Percentiles rank a stretch among this genome's conserved stretches.
phyloP scores from a whole-genome alignment of 2,329 filamentous ascomycete species.

The Juglanconis oblonga region DNA sequence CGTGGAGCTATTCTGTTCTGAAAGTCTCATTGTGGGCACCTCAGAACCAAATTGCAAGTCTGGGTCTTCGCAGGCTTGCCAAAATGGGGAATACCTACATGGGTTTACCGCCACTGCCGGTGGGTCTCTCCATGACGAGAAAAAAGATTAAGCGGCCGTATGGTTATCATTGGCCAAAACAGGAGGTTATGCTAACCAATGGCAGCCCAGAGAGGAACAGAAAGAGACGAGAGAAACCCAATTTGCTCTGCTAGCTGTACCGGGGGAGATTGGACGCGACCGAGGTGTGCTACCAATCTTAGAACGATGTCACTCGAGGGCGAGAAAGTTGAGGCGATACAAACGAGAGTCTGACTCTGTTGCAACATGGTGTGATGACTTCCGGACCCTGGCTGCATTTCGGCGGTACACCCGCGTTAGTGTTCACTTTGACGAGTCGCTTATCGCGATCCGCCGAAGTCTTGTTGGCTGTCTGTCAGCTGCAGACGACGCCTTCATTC shows the following conservation, averaged over 20 bases:
- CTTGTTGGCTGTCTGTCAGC: not conserved
- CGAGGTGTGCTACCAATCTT: conserved; percentile 8
- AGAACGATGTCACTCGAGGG: conserved; percentile 7
- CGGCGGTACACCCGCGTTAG: conserved; percentile 17
- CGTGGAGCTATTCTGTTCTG: not conserved
- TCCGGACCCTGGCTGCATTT: conserved; percentile 16
- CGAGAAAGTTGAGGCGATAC: conserved; percentile 7
- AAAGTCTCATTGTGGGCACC: not conserved
- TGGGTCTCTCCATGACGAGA: conserved; percentile 2
- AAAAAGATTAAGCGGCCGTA: not conserved
- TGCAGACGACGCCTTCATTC: conserved; percentile 5
- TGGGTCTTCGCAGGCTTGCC: not conserved
- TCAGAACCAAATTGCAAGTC: not conserved
- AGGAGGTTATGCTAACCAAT: conserved; percentile 5
- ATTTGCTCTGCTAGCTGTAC: not conserved
- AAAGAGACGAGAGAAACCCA: conserved; percentile 1
- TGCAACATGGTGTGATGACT: conserved; percentile 11
- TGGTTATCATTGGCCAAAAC: conserved; percentile 6
- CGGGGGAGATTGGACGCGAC: conserved; percentile 2
- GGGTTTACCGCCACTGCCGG: not conserved
- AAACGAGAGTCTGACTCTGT: conserved; percentile 7
- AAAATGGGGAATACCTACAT: not conserved
- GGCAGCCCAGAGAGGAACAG: not conserved
- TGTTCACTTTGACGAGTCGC: conserved; percentile 12
- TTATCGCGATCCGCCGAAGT: conserved; percentile 18